Evolutionary conservation across 2,329 filamentous ascomycete genomes (phyloP), one percentile per base, ranked within the genome.

Genomic region (Plenodomus biglobosus): DNA sequence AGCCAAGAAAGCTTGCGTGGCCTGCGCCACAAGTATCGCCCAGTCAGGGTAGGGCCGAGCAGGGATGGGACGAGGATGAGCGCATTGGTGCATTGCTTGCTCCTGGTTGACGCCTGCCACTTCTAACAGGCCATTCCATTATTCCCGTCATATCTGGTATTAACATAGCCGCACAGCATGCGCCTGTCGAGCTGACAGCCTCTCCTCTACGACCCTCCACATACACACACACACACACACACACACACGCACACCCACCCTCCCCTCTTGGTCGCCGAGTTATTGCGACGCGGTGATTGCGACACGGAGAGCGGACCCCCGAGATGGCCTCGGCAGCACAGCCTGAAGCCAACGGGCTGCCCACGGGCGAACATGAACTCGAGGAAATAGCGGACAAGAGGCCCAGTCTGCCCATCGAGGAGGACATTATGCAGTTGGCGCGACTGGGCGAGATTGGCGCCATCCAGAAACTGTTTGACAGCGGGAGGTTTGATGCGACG

Each of bases 401-500:
- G 62, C 71, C 62, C 19, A 64, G 58, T 32, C 65, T 80, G 20
- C 77, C 80, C 8, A 64, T 82, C 3, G 84, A 89, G 65, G 82
- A 89, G 59, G 92, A 99, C 75, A 86, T 99, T 59, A 97, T 99
- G 92, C 92, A 96, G 76, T 77, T 96, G 69, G 91, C 94, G 35
- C 82, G 94, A 51, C 75, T 95, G 59, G 94, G 95, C 48, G 91
- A 99, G 68, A 83, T 96, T 52, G 78, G 80, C 7, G 87, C 84
- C 44, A 94, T 99, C 78, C 88, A 96, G 76, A 91, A 86, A 76
- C 80, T 99, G 42, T 95, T 96, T 61, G 89, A 92, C 68, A 83
- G 82, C 48, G 87, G 87, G 58, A 90, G 88, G 62, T 90, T 82
- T 70, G 88, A 90, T 70, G 90, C 90, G 41, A 89, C 85, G 44